Evolutionary conservation across 2,329 filamentous ascomycete species (phyloP).

Genomic region (Calonectria pteridis): DNA sequence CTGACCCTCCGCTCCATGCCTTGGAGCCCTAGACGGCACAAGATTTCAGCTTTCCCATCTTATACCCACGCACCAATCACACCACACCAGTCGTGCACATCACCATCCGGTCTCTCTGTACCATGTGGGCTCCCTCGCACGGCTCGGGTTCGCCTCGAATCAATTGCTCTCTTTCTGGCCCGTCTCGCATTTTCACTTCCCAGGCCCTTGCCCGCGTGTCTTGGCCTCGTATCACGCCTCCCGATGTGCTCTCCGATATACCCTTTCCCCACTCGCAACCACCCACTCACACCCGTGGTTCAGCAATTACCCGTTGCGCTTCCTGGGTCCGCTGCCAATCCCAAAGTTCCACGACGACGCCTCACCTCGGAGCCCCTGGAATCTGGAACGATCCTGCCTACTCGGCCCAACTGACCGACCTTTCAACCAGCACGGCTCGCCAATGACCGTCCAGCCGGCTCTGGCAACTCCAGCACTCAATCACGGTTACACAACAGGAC

Average conservation of each 20-base stretch:
- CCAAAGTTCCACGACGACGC: neutral
- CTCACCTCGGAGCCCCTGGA: neutral
- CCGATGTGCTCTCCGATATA: neutral
- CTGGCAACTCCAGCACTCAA: neutral
- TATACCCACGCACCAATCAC: conserved; percentile 5
- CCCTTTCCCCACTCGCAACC: neutral
- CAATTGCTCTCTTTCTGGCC: neutral
- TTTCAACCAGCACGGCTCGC: neutral
- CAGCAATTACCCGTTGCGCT: neutral
- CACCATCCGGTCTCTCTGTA: neutral
- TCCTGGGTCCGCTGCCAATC: neutral
- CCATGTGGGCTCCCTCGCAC: conserved; percentile 1
- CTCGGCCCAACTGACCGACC: neutral
- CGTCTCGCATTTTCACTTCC: neutral
- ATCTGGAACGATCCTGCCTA: neutral
- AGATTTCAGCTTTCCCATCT: conserved; percentile 16
- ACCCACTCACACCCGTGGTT: neutral
- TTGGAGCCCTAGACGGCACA: conserved; percentile 8
- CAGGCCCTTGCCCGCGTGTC: neutral
- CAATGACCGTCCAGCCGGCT: neutral
- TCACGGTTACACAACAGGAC: conserved; percentile 8
- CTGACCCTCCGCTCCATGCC: neutral
- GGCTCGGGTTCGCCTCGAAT: conserved; percentile 1
- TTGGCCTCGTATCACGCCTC: conserved; percentile 7
- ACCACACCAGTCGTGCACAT: neutral